These are phyloP conservation scores for Lobulomyces angularis DNA, from an alignment of 192 early-diverging fungal species.

Conservation along the genomic window DNA sequence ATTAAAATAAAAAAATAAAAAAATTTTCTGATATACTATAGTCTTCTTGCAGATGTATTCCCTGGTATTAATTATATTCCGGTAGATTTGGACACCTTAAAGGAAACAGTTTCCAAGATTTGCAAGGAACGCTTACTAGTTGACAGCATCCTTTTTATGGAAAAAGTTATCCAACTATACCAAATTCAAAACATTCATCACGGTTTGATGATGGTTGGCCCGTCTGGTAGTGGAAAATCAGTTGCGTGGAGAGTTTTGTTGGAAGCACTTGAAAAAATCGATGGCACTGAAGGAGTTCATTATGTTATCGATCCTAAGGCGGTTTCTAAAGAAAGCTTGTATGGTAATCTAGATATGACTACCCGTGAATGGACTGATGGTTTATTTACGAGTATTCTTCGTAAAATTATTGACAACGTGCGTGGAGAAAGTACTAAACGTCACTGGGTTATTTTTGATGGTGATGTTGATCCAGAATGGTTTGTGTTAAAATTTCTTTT, in stretches of 20 bases:
- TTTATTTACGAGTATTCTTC: constrained; percentile 90
- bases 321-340: constrained; percentile 90
- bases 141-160: constrained; percentile 72
- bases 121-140: constrained; percentile 66
- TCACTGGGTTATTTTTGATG: constrained; percentile 99
- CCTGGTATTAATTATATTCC: constrained; percentile 76
- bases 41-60: constrained; percentile 86
- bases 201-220: constrained; percentile 99
- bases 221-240: constrained; percentile 92
- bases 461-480: constrained; percentile 81
- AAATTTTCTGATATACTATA: constrained; percentile 12
- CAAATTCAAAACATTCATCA: constrained; percentile 98
- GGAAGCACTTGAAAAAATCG: constrained; percentile 73
- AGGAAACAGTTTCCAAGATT: constrained; percentile 58
- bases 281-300: constrained; percentile 77
- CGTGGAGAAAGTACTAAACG: constrained; percentile 86
- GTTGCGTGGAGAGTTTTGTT: constrained; percentile 88
- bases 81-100: constrained; percentile 63
- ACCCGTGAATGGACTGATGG: constrained; percentile 99
- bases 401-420: constrained; percentile 96
- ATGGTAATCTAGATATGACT: constrained; percentile 90
- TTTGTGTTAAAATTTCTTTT: too few species aligned
- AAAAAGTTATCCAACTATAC: constrained; percentile 94
- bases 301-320: constrained; percentile 98
- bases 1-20: constrained; percentile 6